Evolutionary conservation across 495 filamentous ascomycete species (phyloP), one percentile per base, ranked within the genome.

Genomic region (Eremomyces bilateralis): DNA sequence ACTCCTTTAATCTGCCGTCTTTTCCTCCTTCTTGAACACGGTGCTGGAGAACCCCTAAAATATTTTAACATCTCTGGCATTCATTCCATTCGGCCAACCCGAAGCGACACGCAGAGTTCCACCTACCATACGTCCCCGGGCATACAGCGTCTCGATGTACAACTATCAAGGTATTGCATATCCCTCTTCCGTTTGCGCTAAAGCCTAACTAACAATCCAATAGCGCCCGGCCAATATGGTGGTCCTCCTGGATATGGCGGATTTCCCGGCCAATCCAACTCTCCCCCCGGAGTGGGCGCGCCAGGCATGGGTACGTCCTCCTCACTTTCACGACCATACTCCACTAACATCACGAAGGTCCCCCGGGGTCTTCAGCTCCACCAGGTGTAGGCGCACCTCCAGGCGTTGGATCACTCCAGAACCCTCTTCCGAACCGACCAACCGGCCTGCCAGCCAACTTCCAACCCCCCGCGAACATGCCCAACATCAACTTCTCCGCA

Each of bases 401-500:
- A 38, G 80, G 79, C 53, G 71, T 90, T 53, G 73, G 78, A 47
- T 76, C 75, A 58, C 60, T 68, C 37, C 78, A 67, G 53, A 54
- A 56, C 48, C 57, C 65, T 41, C 74, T 75, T 61, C 61, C 66
- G 56, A 74, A 71, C 53, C 72, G 79, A 59, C 78, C 77, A 44
- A 73, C 67, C 40, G 76, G 75, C 42, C 73, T 90, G 42, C 78
- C 80, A 37, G 60, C 76, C 20, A 76, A 74, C 51, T 94, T 94
- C 52, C 82, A 92, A 61, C 70, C 81, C 16, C 85, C 84, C 16
- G 60, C 81, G 29, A 92, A 88, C 49, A 76, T 94, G 63, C 83
- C 88, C 5, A 88, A 92, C 53, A 93, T 97, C 59, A 94, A 99
- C 58, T 92, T 94, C 57, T 88, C 76, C 51, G 90, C 88, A 15